phyloP scores from a whole-genome alignment of 139 green algal genomes.

The Auxenochlorella pyrenoidosa region DNA sequence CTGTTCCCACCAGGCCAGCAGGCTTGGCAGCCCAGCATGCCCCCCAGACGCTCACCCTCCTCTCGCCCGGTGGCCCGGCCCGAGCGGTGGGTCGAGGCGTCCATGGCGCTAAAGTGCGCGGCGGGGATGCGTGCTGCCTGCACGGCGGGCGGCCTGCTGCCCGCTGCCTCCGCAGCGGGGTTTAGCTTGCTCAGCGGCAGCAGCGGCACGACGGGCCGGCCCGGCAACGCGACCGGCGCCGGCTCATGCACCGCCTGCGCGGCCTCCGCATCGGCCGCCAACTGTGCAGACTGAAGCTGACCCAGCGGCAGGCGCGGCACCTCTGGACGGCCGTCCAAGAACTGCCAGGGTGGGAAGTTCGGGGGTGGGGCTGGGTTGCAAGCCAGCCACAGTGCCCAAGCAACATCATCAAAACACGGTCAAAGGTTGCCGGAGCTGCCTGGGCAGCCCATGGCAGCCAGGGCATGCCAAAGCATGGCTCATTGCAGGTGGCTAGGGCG shows the following conservation, averaged over 20 bases:
- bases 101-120: background rate
- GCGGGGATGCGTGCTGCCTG: conserved; percentile 1
- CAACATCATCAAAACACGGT: no score
- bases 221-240: no score
- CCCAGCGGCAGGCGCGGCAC: conserved; percentile 27
- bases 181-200: conserved; percentile 13
- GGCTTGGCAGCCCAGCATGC: background rate
- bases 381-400: no score
- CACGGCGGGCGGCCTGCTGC: background rate
- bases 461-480: background rate
- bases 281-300: background rate
- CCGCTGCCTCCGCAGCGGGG: background rate
- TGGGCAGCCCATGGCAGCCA: background rate
- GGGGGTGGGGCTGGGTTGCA: no score
- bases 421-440: background rate
- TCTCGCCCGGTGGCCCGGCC: background rate
- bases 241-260: background rate
- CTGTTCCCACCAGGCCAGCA: no score
- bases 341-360: background rate
- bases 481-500: background rate
- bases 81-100: background rate
- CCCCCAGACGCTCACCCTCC: background rate
- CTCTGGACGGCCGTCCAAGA: conserved; percentile 10
- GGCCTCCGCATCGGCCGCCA: background rate
- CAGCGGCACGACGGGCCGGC: background rate